These are phyloP conservation scores for Leucocoprinus sp. DNA, from an alignment of 768 basidiomycete genomes.

Conservation along the genomic window DNA sequence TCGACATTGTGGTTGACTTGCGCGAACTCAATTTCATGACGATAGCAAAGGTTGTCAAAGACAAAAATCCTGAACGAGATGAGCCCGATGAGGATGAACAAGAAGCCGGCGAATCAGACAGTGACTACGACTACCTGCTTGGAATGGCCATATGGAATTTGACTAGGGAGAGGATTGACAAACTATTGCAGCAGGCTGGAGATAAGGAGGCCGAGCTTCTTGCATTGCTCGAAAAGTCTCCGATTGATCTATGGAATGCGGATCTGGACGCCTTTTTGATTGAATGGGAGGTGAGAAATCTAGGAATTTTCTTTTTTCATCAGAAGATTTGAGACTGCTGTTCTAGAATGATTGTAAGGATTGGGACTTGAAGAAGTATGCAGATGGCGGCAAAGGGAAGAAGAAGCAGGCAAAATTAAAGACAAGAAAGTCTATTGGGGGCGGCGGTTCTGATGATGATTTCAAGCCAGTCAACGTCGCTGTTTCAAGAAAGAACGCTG, in stretches of 20 bases:
- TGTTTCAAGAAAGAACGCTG: conserved; percentile 29
- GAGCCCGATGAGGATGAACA: conserved; percentile 44
- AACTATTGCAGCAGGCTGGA: conserved; percentile 67
- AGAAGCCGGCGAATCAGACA: conserved; percentile 32
- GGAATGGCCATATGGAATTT: conserved; percentile 94
- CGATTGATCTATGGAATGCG: conserved; percentile 80
- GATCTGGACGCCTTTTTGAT: conserved; percentile 80
- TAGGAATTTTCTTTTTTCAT: background rate
- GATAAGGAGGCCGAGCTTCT: conserved; percentile 82
- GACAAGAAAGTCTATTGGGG: conserved; percentile 42
- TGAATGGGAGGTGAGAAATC: conserved; percentile 70
- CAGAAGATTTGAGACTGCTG: conserved; percentile 10
- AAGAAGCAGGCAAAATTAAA: conserved; percentile 37
- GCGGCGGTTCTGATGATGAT: conserved; percentile 31
- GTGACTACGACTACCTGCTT: conserved; percentile 89
- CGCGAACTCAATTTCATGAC: conserved; percentile 81
- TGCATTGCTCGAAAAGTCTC: conserved; percentile 64
- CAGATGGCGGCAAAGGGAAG: conserved; percentile 35
- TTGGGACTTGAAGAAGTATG: conserved; percentile 33
- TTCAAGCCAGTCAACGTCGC: conserved; percentile 41
- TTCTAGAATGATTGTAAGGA: conserved; percentile 36
- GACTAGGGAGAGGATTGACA: conserved; percentile 93
- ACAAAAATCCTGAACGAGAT: conserved; percentile 49
- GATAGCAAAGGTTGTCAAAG: conserved; percentile 74
- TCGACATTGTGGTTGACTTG: conserved; percentile 76